Percentiles rank a stretch among this genome's conserved stretches.
Conservation (phyloP, 768 basidiomycete genomes). For the Boletus edulis region DNA sequence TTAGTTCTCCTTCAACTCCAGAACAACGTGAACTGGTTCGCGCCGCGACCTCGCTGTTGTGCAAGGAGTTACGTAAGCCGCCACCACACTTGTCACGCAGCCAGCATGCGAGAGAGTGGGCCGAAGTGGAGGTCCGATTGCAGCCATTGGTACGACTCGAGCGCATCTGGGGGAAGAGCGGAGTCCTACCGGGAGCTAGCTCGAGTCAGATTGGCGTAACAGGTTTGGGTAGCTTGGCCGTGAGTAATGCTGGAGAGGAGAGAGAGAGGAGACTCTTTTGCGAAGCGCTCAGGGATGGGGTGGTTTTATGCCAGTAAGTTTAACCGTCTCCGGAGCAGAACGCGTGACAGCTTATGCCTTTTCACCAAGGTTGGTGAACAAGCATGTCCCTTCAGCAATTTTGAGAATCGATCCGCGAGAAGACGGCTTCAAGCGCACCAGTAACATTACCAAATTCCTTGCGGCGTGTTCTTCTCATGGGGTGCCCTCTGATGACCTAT, state of each 20-base stretch:
- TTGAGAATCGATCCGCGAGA: slow-evolving; percentile 63
- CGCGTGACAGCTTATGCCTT: slow-evolving; percentile 1
- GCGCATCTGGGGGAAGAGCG: slow-evolving; percentile 72
- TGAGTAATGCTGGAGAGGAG: slow-evolving; percentile 63
- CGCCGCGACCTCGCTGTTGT: slow-evolving; percentile 58
- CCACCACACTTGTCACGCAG: slow-evolving; percentile 53
- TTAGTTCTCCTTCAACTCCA: slow-evolving; percentile 46
- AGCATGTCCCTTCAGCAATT: slow-evolving; percentile 60
- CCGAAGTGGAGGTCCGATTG: slow-evolving; percentile 70
- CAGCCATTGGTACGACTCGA: slow-evolving; percentile 64
- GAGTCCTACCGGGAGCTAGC: slow-evolving; percentile 40
- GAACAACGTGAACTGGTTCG: slow-evolving; percentile 70
- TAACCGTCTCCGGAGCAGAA: slow-evolving; percentile 8
- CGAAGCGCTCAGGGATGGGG: slow-evolving; percentile 80
- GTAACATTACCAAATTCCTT: slow-evolving; percentile 77
- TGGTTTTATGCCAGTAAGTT: slow-evolving; percentile 87
- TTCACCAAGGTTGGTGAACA: slow-evolving; percentile 67
- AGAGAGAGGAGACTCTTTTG: slow-evolving; percentile 69
- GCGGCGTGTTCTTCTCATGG: slow-evolving; percentile 72
- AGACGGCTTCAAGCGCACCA: slow-evolving; percentile 61
- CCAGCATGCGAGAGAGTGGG: slow-evolving; percentile 59
- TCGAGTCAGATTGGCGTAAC: slow-evolving; percentile 38
- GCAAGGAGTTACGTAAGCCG: slow-evolving; percentile 63
- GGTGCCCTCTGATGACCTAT: slow-evolving; percentile 59
- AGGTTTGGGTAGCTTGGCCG: slow-evolving; percentile 32